Conservation (phyloP, 306 rosid genomes). For the Prosopis cineraria region DNA sequence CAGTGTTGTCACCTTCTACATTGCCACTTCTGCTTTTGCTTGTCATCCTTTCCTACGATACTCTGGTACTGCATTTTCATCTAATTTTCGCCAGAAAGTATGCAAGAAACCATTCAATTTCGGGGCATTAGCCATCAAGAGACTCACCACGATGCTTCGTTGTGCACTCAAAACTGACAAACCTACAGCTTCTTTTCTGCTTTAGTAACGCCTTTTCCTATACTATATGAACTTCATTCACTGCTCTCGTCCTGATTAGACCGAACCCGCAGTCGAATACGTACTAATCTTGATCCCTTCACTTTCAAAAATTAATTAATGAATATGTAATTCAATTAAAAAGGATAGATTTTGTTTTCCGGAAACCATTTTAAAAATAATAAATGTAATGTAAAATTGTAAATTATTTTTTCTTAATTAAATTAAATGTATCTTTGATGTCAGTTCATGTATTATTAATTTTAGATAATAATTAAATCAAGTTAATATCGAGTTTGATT, state of each 20-base stretch:
- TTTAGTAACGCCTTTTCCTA: slow-evolving; percentile 35
- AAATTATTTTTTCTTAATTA: too few relatives aligned
- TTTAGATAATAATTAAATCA: too few relatives aligned
- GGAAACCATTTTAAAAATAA: too few relatives aligned
- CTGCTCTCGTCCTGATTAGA: not conserved
- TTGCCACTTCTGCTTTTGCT: slow-evolving; percentile 24
- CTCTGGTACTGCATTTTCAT: slow-evolving; percentile 32
- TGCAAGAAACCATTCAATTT: slow-evolving; percentile 44
- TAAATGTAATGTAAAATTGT: too few relatives aligned
- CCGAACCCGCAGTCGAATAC: not conserved
- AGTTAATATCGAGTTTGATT: too few relatives aligned
- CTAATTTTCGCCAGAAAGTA: slow-evolving; percentile 38
- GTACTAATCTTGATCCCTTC: not conserved
- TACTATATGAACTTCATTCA: slow-evolving; percentile 31
- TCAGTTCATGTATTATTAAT: too few relatives aligned
- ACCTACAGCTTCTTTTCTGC: slow-evolving; percentile 41
- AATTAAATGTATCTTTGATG: too few relatives aligned
- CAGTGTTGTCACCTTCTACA: slow-evolving; percentile 18
- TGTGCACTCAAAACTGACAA: slow-evolving; percentile 80
- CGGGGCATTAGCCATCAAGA: slow-evolving; percentile 31
- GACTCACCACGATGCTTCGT: slow-evolving; percentile 48
- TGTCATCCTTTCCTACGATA: not conserved
- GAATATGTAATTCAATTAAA: too few relatives aligned
- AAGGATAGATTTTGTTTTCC: too few relatives aligned
- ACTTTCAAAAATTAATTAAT: too few relatives aligned